Conservation (phyloP, 768 basidiomycete genomes). For the Heimioporus sp. region DNA sequence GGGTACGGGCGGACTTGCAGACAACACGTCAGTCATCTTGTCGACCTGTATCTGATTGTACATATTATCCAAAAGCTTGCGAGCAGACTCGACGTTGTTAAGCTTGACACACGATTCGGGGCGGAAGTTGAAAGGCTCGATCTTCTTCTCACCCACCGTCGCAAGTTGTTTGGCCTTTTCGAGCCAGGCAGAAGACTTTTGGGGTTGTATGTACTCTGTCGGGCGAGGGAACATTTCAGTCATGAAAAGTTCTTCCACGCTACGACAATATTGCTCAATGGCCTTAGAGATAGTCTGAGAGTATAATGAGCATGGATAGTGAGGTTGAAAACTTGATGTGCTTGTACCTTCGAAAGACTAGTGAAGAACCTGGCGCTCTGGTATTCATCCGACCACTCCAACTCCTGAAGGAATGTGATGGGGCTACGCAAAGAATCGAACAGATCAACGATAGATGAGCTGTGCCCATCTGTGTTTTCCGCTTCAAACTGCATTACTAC, state of each 20-base stretch:
- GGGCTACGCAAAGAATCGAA: constrained; percentile 94
- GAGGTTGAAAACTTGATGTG: background rate
- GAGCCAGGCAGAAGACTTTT: constrained; percentile 86
- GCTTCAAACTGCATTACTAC: constrained; percentile 62
- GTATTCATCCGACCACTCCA: constrained; percentile 91
- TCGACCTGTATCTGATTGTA: constrained; percentile 92
- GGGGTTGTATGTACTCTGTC: constrained; percentile 73
- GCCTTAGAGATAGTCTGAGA: constrained; percentile 85
- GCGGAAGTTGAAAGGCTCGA: constrained; percentile 93
- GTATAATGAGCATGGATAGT: background rate
- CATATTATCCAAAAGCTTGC: constrained; percentile 89
- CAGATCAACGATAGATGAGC: constrained; percentile 95
- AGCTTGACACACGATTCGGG: constrained; percentile 95
- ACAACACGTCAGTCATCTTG: constrained; percentile 66
- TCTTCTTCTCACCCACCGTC: constrained; percentile 79
- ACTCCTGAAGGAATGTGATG: constrained; percentile 79
- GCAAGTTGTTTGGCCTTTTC: constrained; percentile 82
- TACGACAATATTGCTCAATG: constrained; percentile 87
- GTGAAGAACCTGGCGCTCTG: constrained; percentile 91
- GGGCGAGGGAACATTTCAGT: constrained; percentile 92
- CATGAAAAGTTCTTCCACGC: constrained; percentile 86
- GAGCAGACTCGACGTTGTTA: constrained; percentile 94
- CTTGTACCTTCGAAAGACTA: constrained; percentile 74
- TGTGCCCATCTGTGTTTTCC: constrained; percentile 77
- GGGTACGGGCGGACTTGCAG: constrained; percentile 62